Evolutionary conservation across 2,329 filamentous ascomycete genomes (phyloP), one percentile per base, ranked within the genome.

Genomic region (Cytospora paraplurivora): DNA sequence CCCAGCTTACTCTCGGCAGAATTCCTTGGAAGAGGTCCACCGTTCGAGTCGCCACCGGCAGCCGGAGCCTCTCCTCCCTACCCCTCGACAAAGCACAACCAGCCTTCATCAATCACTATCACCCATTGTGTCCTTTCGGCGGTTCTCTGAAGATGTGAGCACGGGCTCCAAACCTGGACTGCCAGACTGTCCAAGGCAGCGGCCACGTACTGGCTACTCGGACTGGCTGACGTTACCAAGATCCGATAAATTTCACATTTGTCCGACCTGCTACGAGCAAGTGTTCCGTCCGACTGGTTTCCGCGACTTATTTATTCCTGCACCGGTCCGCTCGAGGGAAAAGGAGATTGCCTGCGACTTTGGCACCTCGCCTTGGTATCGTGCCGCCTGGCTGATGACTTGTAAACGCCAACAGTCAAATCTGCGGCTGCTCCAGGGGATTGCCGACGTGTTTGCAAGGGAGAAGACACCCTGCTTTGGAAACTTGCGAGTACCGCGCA

Each of bases 181-280:
- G 15, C 85, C 90, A 3, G 82, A 87, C 3, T 97, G 93, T 69
- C 88, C 88, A 7, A 83, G 91, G 65, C 85, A 83, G 47, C 77
- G 82, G 5, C 84, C 85, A 12, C 82, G 86, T 13, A 78, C 83
- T 11, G 87, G 88, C 1, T 83, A 88, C 66, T 80, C 88, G 66
- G 92, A 95, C 71, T 97, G 93, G 91, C 87, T 93, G 66, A 93
- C 89, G 0, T 80, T 97, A 5, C 85, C 86, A 4, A 85, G 86
- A 15, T 85, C 88, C 66, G 83, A 87, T 13, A 85, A 85, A 65
- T 90, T 97, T 69, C 86, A 91, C 67, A 89, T 97, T 53, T 97
- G 94, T 70, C 91, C 92, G 0, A 85, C 85, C 13, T 98, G 94
- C 76, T 92, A 91, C 73, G 81, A 83, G 3, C 82, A 82, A 7